phyloP scores from a whole-genome alignment of 2,329 filamentous ascomycete genomes.

The Pseudocercospora fijiensis region DNA sequence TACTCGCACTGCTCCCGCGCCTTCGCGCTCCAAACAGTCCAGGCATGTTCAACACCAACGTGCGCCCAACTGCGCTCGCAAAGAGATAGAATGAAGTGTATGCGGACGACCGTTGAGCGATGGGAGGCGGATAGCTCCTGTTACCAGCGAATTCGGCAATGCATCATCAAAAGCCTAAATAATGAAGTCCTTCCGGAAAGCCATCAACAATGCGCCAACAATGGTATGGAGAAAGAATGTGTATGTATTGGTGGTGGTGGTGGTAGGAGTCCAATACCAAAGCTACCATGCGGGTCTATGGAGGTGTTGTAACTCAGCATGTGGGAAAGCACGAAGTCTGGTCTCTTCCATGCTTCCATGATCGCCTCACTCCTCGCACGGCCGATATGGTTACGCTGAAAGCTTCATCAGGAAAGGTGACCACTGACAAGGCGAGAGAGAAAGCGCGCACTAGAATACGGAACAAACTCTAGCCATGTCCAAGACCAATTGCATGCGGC shows the following conservation, averaged over 20 bases:
- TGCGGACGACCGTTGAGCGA: neutral
- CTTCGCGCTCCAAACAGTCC: constrained; percentile 8
- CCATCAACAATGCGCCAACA: neutral
- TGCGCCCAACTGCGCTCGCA: neutral
- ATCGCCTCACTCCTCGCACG: neutral
- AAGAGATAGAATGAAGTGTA: neutral
- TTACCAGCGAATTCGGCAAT: constrained; percentile 3
- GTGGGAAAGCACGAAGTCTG: neutral
- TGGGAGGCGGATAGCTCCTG: constrained; percentile 1
- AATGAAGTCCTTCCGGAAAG: neutral
- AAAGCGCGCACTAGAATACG: neutral
- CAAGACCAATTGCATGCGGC: neutral
- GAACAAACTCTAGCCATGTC: neutral
- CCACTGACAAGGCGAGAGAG: neutral
- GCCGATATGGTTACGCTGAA: neutral
- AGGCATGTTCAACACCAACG: constrained; percentile 3
- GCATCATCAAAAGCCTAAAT: constrained; percentile 1
- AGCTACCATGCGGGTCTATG: neutral
- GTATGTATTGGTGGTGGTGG: neutral
- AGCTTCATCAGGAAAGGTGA: neutral
- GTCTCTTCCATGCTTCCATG: too few relatives aligned
- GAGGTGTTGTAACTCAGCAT: neutral
- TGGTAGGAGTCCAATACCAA: neutral
- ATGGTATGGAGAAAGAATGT: neutral
- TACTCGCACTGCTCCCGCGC: constrained; percentile 10